Base-by-base conservation (phyloP, 352 stramenopile genomes). In the Pythium utonaiense region DNA sequence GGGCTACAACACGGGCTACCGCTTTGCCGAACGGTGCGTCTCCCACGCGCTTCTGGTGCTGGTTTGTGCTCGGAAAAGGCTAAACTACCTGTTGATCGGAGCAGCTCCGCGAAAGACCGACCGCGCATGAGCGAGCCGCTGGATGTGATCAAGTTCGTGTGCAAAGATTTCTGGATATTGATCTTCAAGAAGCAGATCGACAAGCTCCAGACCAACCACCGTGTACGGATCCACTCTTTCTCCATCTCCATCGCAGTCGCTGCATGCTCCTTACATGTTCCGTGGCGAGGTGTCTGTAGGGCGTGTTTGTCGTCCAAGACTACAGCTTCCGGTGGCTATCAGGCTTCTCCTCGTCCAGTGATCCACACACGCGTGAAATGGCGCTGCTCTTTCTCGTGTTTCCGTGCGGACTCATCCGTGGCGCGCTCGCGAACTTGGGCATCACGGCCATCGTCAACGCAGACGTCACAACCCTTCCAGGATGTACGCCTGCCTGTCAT, bases 161-260 rank as follows among this genome's bases (percentile, higher is more conserved):
- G 96, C 79, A 99, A 99, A 72, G 96, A 98, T 73, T 96, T 99
- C 59, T 99, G 96, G 96, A 97, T 93, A 64, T 77, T 97, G 53
- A 92, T 98, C 48, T 99, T 98, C 71, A 92, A 97, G 57, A 99
- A 98, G 70, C 92, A 98, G 74, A 98, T 99, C 71, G 95, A 98
- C 73, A 98, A 98, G 78, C 75, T 99, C 31, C 95, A 98, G 81
- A 98, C 96, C 22, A 99, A 99, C 77, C 95, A 99, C 73, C 74
- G 94, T 21, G 93, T 96, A 54, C 69, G 51, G 30, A 25, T 38
- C 19, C 0, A 28, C 24, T 9, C 5, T 40, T 40, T 7, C 9
- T 34, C 27, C 10, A 17, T 61, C 21, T 5, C 19, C 33, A 31
- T 34, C 27, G 8, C 25, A 19, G 40, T 25, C 40, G 25, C 7